Evolutionary conservation across 1,139 yeast species (phyloP), one percentile per base, ranked within the genome.

Genomic region (Candida albicans): DNA sequence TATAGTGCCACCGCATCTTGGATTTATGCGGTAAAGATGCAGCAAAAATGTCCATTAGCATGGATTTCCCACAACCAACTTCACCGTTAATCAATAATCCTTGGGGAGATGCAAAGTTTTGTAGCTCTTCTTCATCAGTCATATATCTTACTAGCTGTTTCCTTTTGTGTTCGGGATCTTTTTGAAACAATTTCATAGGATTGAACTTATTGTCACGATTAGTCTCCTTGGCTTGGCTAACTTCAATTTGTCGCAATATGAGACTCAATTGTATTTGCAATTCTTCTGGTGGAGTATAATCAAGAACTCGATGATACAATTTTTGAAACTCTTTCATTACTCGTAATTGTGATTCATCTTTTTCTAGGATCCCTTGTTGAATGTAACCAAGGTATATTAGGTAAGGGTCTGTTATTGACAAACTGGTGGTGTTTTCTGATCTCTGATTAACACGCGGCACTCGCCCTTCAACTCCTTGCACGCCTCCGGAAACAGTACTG

Each of bases 31-130:
- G 91, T 31, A 84, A 63, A 1, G 84, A 73, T 36, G 72, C 69
- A 1, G 89, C 89, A 65, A 84, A 84, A 18, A 84, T 75, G 53
- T 84, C 90, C 81, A 84, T 79, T 40, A 84, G 59, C 84, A 84
- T 79, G 1, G 88, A 81, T 55, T 84, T 84, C 2, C 91, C 91
- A 55, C 87, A 81, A 0, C 90, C 90, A 2, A 84, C 90, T 49
- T 82, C 89, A 2, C 91, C 91, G 56, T 84, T 82, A 6, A 84
- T 62, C 39, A 84, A 56, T 4, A 84, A 61, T 0, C 91, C 90
- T 46, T 77, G 83, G 0, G 90, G 90, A 0, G 85, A 69, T 1
- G 75, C 67, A 48, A 81, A 71, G 44, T 76, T 72, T n/a, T 62
- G 56, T 36, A 83, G 58, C 51, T 82, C 87, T 47, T 84, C 89